phyloP scores from a whole-genome alignment of 2,329 filamentous ascomycete genomes.

The Fusarium sp. region DNA sequence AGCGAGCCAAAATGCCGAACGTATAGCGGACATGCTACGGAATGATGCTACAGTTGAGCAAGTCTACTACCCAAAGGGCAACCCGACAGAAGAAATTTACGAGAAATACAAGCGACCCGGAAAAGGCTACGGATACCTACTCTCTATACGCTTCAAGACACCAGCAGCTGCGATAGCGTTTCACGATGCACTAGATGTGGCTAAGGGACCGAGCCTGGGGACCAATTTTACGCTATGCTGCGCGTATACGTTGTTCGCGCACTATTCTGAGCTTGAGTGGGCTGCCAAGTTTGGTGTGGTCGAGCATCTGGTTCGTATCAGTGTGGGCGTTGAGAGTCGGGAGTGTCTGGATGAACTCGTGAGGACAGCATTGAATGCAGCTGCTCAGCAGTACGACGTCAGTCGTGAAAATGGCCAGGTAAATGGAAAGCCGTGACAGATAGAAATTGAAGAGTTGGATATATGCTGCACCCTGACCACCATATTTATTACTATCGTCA shows the following conservation, averaged over 20 bases:
- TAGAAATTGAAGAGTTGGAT: not conserved
- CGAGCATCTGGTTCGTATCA: slow-evolving; percentile 60
- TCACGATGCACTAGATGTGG: slow-evolving; percentile 63
- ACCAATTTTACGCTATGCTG: slow-evolving; percentile 63
- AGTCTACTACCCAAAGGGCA: slow-evolving; percentile 61
- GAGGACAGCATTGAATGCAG: slow-evolving; percentile 34
- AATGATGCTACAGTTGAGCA: slow-evolving; percentile 39
- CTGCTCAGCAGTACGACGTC: not conserved
- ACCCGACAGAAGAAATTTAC: slow-evolving; percentile 53
- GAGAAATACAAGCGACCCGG: slow-evolving; percentile 52
- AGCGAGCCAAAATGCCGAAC: slow-evolving; percentile 48
- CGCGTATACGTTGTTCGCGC: slow-evolving; percentile 59
- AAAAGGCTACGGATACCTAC: slow-evolving; percentile 66
- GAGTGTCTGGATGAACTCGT: slow-evolving; percentile 48
- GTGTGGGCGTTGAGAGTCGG: slow-evolving; percentile 60
- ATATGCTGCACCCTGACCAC: not conserved
- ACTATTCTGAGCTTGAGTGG: slow-evolving; percentile 56
- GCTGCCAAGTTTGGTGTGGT: slow-evolving; percentile 57
- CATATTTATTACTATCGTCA: no score
- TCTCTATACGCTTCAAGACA: slow-evolving; percentile 64
- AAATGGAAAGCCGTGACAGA: not conserved
- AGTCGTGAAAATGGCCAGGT: not conserved
- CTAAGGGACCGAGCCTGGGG: slow-evolving; percentile 66
- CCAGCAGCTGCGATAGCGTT: slow-evolving; percentile 58
- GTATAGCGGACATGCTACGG: slow-evolving; percentile 47